Base-by-base conservation (phyloP, 2,329 filamentous ascomycete species). In the Talaromyces islandicus region DNA sequence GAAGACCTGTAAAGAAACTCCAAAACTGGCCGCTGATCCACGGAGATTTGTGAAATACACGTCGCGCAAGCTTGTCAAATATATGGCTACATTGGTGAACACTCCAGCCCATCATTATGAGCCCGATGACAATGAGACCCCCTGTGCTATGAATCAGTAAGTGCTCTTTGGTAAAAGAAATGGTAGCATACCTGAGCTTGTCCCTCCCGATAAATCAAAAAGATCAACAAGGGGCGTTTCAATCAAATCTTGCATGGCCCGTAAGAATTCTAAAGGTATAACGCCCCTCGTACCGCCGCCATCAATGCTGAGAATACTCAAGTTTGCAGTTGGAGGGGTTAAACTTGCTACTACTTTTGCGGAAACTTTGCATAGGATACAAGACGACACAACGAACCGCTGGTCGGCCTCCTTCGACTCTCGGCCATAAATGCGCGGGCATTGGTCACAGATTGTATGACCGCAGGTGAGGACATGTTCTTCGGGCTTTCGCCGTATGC, bases 261-360 rank as follows among this genome's bases (percentile, higher is more conserved):
- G 54, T 19, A 64, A 24, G 24, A 61, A 58, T 25, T 61, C 58
- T 25, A 64, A 58, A 12, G 63, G 55, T 30, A 65, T 57, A n/a
- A 71, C 64, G 11, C 65, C 68, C 25, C 64, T 61, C 4, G 62
- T 66, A 38, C 69, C 65, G 30, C 73, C 73, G 12, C 73, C 72
- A 65, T 78, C 73, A 60, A 78, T 66, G 58, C 68, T 69, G 9
- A 77, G 61, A 19, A 76, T 62, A 38, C 72, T 59, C 12, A 73
- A 60, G 14, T 71, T 66, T 29, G 70, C 67, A 6, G 73, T 75
- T 11, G 68, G 65, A 11, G 73, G 73, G 11, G 73, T 64, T 5
- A 75, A 60, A 19, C 60, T 64, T 19, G 69, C 66, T 10, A 61
- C 50, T 30, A 30, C 29, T 30, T 9, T 30, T 29, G 69, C 57